Percentiles rank a stretch among this genome's conserved stretches.
Evolutionary conservation across 2,329 filamentous ascomycete species (phyloP).

Genomic region (Verticillium zaregamsianum): DNA sequence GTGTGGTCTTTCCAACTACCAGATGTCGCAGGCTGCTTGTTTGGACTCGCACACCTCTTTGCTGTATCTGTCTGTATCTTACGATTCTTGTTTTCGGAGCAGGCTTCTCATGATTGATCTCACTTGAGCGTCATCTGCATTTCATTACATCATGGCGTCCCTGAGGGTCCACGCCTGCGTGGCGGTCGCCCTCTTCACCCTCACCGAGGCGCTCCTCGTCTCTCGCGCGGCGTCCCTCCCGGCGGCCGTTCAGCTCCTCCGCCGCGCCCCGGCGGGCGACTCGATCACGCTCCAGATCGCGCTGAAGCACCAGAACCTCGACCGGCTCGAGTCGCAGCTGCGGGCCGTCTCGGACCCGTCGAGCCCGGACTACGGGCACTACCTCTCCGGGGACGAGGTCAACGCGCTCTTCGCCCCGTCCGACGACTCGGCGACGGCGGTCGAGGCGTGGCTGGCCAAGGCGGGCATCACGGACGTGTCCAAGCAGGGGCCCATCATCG

Average conservation of each 20-base stretch:
- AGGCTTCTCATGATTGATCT: background rate
- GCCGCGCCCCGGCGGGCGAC: slow-evolving; percentile 9
- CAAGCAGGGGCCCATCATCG: background rate
- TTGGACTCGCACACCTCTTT: background rate
- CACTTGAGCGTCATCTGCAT: background rate
- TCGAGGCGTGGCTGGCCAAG: slow-evolving; percentile 17
- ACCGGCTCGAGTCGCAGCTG: slow-evolving; percentile 19
- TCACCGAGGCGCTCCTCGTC: slow-evolving; percentile 13
- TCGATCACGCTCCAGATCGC: slow-evolving; percentile 14
- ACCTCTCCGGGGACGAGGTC: slow-evolving; percentile 17
- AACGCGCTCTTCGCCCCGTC: slow-evolving; percentile 18
- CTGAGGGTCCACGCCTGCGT: slow-evolving; percentile 10
- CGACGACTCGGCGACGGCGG: slow-evolving; percentile 13
- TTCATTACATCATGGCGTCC: background rate
- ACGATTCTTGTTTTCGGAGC: background rate
- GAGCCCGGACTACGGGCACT: slow-evolving; percentile 21
- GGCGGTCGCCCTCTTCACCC: slow-evolving; percentile 2
- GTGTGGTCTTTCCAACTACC: background rate
- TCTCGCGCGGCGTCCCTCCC: slow-evolving; percentile 10
- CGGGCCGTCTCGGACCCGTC: slow-evolving; percentile 18
- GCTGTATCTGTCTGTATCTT: background rate
- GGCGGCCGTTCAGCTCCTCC: slow-evolving; percentile 10
- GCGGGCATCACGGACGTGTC: slow-evolving; percentile 5
- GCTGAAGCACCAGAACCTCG: slow-evolving; percentile 18
- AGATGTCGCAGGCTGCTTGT: background rate